Conservation (phyloP, 257 asterid species). For the Penstemon davidsonii region DNA sequence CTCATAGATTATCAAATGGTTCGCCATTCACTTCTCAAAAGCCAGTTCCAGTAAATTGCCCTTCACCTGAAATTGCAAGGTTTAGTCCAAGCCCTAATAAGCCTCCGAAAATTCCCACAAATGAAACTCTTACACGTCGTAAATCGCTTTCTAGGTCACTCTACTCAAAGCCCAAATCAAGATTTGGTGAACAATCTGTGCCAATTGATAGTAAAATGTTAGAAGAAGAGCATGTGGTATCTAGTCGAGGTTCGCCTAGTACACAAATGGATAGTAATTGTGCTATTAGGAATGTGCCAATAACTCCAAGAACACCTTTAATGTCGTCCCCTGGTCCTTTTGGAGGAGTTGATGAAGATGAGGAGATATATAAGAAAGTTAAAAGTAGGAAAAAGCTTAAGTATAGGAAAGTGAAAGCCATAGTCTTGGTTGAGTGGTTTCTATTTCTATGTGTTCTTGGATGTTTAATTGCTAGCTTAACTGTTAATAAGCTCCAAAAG, state of each 20-base stretch:
- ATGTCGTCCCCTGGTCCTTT: conserved; percentile 56
- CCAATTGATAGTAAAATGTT: conserved; percentile 38
- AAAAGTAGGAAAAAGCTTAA: conserved; percentile 61
- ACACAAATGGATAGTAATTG: conserved; percentile 29
- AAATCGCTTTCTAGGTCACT: conserved; percentile 64
- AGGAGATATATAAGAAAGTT: conserved; percentile 81
- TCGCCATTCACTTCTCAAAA: conserved; percentile 39
- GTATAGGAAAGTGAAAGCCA: conserved; percentile 55
- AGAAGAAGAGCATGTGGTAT: conserved; percentile 38
- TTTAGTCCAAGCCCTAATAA: conserved; percentile 51
- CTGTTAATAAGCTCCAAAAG: conserved; percentile 42
- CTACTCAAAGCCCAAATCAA: conserved; percentile 76
- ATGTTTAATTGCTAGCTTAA: conserved; percentile 54
- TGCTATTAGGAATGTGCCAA: conserved; percentile 32
- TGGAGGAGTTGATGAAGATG: conserved; percentile 64
- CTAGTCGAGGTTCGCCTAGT: conserved; percentile 55
- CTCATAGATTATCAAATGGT: conserved; percentile 42
- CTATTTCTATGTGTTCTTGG: conserved; percentile 56
- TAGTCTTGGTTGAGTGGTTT: conserved; percentile 68
- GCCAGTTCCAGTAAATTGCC: conserved; percentile 32
- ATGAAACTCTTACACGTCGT: conserved; percentile 48
- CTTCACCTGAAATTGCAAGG: conserved; percentile 61
- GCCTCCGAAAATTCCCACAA: conserved; percentile 71
- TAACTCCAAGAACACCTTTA: conserved; percentile 64
- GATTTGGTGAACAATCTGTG: conserved; percentile 76